These are phyloP conservation scores for Ceriops zippeliana DNA, from an alignment of 345 rosid species.

Conservation along the genomic window DNA sequence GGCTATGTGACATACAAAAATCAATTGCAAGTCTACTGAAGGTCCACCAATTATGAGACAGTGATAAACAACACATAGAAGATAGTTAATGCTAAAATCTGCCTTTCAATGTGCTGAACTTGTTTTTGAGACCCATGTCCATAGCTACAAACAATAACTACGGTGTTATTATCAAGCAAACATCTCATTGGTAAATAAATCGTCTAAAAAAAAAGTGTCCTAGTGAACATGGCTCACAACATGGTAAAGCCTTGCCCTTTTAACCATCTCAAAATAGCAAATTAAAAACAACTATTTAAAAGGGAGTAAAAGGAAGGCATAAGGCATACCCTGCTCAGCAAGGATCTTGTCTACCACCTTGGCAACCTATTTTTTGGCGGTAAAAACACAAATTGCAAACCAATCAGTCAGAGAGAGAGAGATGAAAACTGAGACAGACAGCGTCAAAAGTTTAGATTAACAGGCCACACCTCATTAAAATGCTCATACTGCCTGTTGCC, in stretches of 20 bases:
- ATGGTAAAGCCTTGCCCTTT: not conserved
- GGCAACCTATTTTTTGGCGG: constrained; percentile 52
- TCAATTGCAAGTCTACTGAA: not conserved
- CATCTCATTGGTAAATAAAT: no score
- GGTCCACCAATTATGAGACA: not conserved
- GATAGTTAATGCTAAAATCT: no score
- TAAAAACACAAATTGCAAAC: not conserved
- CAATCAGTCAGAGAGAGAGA: not conserved
- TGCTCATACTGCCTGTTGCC: constrained; percentile 97
- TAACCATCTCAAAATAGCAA: not conserved
- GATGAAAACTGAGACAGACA: not conserved
- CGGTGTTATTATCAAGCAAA: no score
- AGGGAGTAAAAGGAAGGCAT: not conserved
- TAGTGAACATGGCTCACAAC: not conserved
- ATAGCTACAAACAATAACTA: no score
- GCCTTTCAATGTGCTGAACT: no score
- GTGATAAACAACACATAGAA: no score
- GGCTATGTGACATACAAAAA: not conserved
- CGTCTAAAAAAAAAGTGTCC: no score
- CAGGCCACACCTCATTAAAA: constrained; percentile 68
- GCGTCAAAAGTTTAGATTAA: not conserved
- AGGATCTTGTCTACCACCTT: constrained; percentile 71
- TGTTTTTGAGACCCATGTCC: no score
- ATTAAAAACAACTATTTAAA: not conserved
- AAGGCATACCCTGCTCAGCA: constrained; percentile 65